A percentile compares a stretch with the other conserved stretches of the same genome.
phyloP scores from a whole-genome alignment of 2,329 filamentous ascomycete genomes.

The Hypoxylon sp. region DNA sequence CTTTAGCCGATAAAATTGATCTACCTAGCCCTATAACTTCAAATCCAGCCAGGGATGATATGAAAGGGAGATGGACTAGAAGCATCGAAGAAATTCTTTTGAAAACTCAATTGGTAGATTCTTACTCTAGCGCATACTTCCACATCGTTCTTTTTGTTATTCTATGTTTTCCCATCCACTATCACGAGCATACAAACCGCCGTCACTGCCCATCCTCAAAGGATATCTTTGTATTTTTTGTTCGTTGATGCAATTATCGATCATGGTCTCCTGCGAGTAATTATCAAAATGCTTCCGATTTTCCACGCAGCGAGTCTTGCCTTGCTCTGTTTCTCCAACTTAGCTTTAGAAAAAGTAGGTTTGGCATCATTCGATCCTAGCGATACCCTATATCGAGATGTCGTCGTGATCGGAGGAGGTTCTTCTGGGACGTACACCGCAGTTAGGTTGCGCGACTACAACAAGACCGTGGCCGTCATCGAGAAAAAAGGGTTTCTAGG shows the following conservation, averaged over 20 bases:
- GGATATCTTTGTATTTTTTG: neutral
- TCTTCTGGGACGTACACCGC: constrained; percentile 52
- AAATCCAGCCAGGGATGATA: no score
- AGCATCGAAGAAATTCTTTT: no score
- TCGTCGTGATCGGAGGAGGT: constrained; percentile 53
- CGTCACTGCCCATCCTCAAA: neutral
- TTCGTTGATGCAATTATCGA: neutral
- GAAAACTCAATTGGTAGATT: neutral
- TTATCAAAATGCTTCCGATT: neutral
- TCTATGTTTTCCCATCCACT: neutral
- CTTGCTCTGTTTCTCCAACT: neutral
- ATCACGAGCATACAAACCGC: neutral
- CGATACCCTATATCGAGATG: constrained; percentile 43
- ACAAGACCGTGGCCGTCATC: constrained; percentile 51
- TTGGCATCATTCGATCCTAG: neutral
- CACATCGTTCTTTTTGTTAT: neutral
- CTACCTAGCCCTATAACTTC: no score
- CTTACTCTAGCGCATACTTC: neutral
- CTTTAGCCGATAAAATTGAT: no score
- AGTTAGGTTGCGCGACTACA: constrained; percentile 48
- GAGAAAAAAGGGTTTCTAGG: constrained; percentile 51
- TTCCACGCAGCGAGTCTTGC: neutral
- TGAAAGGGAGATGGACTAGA: no score
- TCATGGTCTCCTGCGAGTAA: neutral
- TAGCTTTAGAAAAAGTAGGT: neutral